Base-by-base conservation (phyloP, 257 asterid species). In the Galeopsis tetrahit region DNA sequence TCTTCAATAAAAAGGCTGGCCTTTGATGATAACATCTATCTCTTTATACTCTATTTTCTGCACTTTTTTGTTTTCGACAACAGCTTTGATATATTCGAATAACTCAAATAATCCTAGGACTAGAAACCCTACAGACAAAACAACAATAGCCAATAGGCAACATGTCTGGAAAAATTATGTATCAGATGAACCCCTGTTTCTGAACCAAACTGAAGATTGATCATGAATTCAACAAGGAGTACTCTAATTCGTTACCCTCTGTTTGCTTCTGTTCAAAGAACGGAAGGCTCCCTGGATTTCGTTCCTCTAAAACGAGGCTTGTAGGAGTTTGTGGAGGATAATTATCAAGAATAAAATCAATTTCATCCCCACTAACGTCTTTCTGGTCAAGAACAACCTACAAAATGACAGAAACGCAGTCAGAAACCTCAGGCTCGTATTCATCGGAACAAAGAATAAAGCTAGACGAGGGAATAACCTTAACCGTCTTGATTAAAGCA, bases 321-420 rank as follows among this genome's bases (percentile, higher is more conserved):
- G 83, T 69, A 3, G 98, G 98, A 39, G 88, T 88, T 69, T 92
- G 82, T 0, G 87, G 82, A 28, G 99, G 99, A 77, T 95, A 95
- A 59, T 82, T 86, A 36, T 81, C 88, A 1, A 95, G 73, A 70
- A 95, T 88, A 43, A 68, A 85, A 42, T 95, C 96, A 1, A 95
- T 90, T 70, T 85, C 97, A 0, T 84, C 83, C 71, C 99, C 99
- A 3, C 77, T 87, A 48, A 95, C 83, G 84, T 95, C 99, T 74
- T 82, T 85, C 82, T 74, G 90, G 67, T 86, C 84, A 58, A 95
- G 83, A 79, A 95, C 93, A 71, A 95, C 99, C 99, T 95, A 86
- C 68, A 83, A 49, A 11, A 65, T 31, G 49, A 68, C 13, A 28
- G 3, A 17, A 34, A 44, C 32, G 2, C 6, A 4, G 71, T 28